Conservation (phyloP, 2,329 filamentous ascomycete species). For the Aspergillus niger region DNA sequence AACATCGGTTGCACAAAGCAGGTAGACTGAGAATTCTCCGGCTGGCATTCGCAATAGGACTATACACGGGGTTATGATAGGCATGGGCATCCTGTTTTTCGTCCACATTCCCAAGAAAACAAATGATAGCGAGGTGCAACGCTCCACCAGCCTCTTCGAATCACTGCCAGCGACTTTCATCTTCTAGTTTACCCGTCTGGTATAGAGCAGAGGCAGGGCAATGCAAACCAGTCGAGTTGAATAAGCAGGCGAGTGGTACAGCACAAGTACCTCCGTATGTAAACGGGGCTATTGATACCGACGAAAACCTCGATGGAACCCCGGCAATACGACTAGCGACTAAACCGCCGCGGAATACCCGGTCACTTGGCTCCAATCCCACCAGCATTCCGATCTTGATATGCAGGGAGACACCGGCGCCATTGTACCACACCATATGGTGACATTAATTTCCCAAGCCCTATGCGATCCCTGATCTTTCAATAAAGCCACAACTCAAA, state of each 20-base stretch:
- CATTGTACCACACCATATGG: background rate
- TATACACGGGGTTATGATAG: background rate
- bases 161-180: background rate
- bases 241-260: background rate
- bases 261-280: constrained; percentile 9
- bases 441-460: background rate
- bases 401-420: background rate
- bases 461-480: constrained; percentile 5
- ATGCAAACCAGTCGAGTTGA: background rate
- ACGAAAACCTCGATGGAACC: background rate
- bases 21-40: background rate
- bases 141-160: background rate
- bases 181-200: background rate
- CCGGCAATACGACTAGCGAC: background rate
- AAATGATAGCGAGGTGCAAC: background rate
- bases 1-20: constrained; percentile 1
- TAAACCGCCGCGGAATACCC: background rate
- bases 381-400: constrained; percentile 1
- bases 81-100: background rate
- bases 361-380: background rate
- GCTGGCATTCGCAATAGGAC: constrained; percentile 1
- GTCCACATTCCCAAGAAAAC: background rate
- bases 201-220: background rate
- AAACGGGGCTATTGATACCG: constrained; percentile 4
- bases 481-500: background rate